Base-by-base conservation (phyloP, 129 eudicot genomes). In the carrot (Daucus carota) region DNA sequence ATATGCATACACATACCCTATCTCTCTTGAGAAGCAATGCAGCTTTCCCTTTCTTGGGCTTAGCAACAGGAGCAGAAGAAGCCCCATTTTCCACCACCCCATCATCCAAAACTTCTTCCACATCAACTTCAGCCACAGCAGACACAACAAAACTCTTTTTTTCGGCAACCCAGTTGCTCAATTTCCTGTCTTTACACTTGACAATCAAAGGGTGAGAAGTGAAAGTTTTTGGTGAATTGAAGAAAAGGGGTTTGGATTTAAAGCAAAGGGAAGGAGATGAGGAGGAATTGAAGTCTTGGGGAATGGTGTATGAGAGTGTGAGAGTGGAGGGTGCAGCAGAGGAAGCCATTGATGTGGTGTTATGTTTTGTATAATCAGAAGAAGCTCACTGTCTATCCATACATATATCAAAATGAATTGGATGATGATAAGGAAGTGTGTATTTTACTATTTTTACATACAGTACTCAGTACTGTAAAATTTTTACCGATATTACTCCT, bases 21-120 rank as follows among this genome's bases (percentile, higher is more conserved):
- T 93, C 98, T 77, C 94, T 90, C 76, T 93, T 93, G 70, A 88
- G 83, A 70, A 84, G 89, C 87, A 93, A 81, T n/a, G 95, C 98
- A 79, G 96, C 95, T 81, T 93, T 93, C 28, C 98, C 98, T 68
- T 87, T 90, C 90, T 88, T 90, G 48, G 95, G 95, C 74, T 88
- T 88, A 17, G 88, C 47, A 8, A 82, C 59, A 42, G 89, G 87
- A 5, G 88, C 66, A 15, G 79, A 67, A 54, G 73, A 86, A 54
- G 73, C 84, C 18, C 80, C 91, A 13, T 44, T 83, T 16, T 78
- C 83, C 34, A 73, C 91, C 41, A 79, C 84, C 54, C 74, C 85
- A 38, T 72, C 79, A 47, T 80, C 83, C 48, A 73, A 90, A 52
- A 40, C 88, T 41, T 70, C 86, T 34, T 80, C 88, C 60, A 80